Percentiles rank a stretch among this genome's conserved stretches.
Evolutionary conservation across 768 basidiomycete species (phyloP).

Genomic region (Strobilomyces confusus): DNA sequence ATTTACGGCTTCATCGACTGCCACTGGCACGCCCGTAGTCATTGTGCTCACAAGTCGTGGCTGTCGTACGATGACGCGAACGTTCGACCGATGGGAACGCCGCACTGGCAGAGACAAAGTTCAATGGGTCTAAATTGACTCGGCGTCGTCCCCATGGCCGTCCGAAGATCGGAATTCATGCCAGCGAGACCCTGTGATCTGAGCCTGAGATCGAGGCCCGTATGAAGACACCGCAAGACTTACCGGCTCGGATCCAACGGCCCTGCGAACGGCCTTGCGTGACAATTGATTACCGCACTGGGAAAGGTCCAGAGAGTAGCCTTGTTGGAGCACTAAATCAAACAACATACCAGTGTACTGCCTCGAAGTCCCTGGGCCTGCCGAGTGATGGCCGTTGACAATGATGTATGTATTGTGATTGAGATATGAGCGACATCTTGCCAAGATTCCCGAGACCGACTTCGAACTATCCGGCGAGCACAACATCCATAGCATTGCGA

Average conservation of each 20-base stretch:
- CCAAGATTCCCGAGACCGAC: background rate
- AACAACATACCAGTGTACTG: background rate
- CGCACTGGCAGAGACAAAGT: background rate
- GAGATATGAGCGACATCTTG: background rate
- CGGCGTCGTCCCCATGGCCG: background rate
- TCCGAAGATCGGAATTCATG: background rate
- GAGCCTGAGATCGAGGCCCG: background rate
- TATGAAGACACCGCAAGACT: background rate
- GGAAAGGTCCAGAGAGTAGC: background rate
- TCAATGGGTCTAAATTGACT: background rate
- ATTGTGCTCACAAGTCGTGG: background rate
- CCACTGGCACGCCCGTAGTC: slow-evolving; percentile 5
- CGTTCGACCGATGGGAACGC: background rate
- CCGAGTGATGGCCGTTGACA: background rate
- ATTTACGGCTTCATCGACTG: background rate
- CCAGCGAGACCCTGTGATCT: background rate
- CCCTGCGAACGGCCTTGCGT: background rate
- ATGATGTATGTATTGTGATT: background rate
- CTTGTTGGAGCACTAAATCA: background rate
- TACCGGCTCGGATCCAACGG: background rate
- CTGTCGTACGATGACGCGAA: background rate
- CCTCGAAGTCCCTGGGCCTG: background rate
- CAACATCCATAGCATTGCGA: slow-evolving; percentile 29
- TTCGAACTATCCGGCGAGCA: slow-evolving; percentile 6
- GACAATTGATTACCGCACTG: background rate